Percentiles rank a stretch among this genome's conserved stretches.
phyloP scores from a whole-genome alignment of 495 filamentous ascomycete genomes.

The Penicillium maclennaniae region DNA sequence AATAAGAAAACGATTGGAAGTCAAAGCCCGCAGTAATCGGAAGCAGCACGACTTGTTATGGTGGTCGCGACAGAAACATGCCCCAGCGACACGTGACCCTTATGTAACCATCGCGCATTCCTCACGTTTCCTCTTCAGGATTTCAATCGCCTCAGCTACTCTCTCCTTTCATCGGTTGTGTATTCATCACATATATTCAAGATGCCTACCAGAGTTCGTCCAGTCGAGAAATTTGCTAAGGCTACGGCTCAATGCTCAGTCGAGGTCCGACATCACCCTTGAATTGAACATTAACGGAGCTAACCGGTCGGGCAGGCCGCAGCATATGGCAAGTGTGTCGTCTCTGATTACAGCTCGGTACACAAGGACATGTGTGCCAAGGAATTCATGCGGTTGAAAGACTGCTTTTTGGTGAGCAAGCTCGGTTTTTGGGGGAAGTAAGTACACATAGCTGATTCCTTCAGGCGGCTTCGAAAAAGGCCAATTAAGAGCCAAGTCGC shows the following conservation, averaged over 20 bases:
- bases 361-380: slow-evolving; percentile 86
- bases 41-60: slow-evolving; percentile 24
- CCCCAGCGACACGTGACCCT: slow-evolving; percentile 19
- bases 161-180: background rate
- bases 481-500: background rate
- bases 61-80: slow-evolving; percentile 32
- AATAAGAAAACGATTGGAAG: background rate
- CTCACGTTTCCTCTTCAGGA: background rate
- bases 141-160: background rate
- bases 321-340: slow-evolving; percentile 87
- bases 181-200: slow-evolving; percentile 5
- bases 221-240: slow-evolving; percentile 84
- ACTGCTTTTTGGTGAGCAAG: slow-evolving; percentile 78
- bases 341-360: slow-evolving; percentile 85
- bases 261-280: slow-evolving; percentile 54
- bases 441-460: background rate
- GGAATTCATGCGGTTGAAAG: slow-evolving; percentile 82
- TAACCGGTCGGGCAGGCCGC: slow-evolving; percentile 58
- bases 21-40: background rate
- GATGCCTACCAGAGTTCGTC: slow-evolving; percentile 49
- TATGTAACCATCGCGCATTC: slow-evolving; percentile 20
- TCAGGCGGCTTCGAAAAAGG: slow-evolving; percentile 42
- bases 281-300: background rate
- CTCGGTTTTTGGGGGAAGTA: background rate
- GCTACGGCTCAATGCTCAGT: slow-evolving; percentile 77